Evolutionary conservation across 345 rosid genomes (phyloP).

Genomic region (Nasturtium officinale): DNA sequence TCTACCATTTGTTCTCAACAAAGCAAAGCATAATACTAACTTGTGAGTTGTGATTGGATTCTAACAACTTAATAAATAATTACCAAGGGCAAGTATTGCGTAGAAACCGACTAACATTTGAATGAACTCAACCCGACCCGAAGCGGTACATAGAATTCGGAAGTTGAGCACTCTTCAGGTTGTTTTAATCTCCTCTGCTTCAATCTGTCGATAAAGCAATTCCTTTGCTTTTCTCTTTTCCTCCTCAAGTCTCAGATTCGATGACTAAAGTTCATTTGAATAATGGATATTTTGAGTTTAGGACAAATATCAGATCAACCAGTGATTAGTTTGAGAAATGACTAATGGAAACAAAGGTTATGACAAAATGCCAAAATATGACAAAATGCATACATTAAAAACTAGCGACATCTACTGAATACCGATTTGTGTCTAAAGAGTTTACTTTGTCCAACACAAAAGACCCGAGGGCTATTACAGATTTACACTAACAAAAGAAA

Average conservation of each 20-base stretch:
- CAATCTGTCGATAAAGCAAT: slow-evolving; percentile 19
- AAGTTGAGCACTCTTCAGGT: slow-evolving; percentile 49
- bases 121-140: slow-evolving; percentile 45
- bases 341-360: not conserved
- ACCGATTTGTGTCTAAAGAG: slow-evolving; percentile 6
- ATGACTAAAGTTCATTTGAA: no score
- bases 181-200: slow-evolving; percentile 23
- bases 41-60: no score
- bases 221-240: slow-evolving; percentile 30
- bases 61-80: not conserved
- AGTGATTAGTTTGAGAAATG: not conserved
- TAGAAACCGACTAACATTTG: slow-evolving; percentile 70
- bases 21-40: no score
- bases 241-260: not conserved
- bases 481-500: slow-evolving; percentile 31
- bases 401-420: slow-evolving; percentile 16
- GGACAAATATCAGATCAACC: not conserved
- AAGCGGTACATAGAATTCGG: slow-evolving; percentile 49
- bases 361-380: slow-evolving; percentile 13
- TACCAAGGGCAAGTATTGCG: slow-evolving; percentile 74
- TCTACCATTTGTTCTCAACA: no score
- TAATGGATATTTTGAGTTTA: not conserved
- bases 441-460: slow-evolving; percentile 21
- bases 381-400: slow-evolving; percentile 27
- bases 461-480: slow-evolving; percentile 23